These are phyloP conservation scores for Solanum peruvianum DNA, from an alignment of 257 asterid species.

Conservation along the genomic window DNA sequence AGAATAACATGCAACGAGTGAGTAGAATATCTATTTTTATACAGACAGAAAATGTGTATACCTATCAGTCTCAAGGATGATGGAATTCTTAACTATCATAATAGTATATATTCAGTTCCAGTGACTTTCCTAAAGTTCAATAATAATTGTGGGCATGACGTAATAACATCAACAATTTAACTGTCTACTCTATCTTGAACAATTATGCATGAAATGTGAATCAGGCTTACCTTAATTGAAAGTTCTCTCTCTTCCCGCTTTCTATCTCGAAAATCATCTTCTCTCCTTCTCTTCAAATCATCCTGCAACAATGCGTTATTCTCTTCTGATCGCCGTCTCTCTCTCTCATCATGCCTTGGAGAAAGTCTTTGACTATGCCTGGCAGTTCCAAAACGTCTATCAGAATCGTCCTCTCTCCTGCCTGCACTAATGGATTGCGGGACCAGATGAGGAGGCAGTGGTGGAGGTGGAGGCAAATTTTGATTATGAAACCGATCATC, in stretches of 20 bases:
- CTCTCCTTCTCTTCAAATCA: constrained; percentile 84
- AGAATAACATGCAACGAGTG: neutral
- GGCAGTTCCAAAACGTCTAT: constrained; percentile 71
- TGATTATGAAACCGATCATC: constrained; percentile 82
- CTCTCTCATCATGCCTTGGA: constrained; percentile 93
- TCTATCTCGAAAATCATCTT: constrained; percentile 84
- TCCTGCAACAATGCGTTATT: constrained; percentile 56
- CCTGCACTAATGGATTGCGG: constrained; percentile 69
- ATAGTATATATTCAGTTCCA: neutral
- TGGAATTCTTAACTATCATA: neutral
- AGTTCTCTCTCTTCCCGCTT: constrained; percentile 90
- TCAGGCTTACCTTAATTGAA: constrained; percentile 46
- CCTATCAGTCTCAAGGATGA: neutral
- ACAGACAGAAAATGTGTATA: neutral
- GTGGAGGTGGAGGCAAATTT: constrained; percentile 96
- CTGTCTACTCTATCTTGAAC: neutral
- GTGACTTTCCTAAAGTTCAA: neutral
- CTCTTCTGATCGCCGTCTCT: constrained; percentile 87
- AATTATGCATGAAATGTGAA: neutral
- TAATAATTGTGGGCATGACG: neutral
- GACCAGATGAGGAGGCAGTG: constrained; percentile 77
- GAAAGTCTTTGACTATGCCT: constrained; percentile 83
- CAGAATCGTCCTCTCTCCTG: constrained; percentile 87
- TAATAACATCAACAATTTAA: neutral
- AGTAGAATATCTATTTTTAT: neutral